A percentile compares a stretch with the other conserved stretches of the same genome.
These are phyloP conservation scores for Lyophyllum atratum DNA, from an alignment of 768 basidiomycete species.

Conservation along the genomic window DNA sequence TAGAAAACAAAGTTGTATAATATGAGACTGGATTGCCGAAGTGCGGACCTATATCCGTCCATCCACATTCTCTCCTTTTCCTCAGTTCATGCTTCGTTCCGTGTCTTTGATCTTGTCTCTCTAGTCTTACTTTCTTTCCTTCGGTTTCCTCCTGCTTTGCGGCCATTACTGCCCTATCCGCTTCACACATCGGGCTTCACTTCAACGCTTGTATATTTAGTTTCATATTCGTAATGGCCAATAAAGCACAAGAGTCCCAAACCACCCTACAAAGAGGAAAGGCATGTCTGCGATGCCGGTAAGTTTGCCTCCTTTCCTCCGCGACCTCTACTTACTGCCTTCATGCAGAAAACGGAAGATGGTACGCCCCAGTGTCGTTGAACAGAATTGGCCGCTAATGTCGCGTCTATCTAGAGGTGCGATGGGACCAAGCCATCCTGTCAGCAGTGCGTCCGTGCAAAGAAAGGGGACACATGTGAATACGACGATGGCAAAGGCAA, in stretches of 20 bases:
- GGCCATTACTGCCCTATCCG: constrained; percentile 31
- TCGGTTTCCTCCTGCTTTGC: constrained; percentile 23
- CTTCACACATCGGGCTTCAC: constrained; percentile 19
- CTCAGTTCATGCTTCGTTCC: constrained; percentile 27
- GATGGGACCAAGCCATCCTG: constrained; percentile 78
- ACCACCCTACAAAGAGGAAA: constrained; percentile 65
- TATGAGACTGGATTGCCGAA: constrained; percentile 16
- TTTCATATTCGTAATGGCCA: constrained; percentile 48
- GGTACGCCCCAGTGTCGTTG: constrained; percentile 35
- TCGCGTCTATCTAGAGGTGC: constrained; percentile 55
- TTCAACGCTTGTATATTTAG: constrained; percentile 31
- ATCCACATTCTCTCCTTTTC: constrained; percentile 17
- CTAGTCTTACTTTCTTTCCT: constrained; percentile 21
- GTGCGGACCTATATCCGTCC: constrained; percentile 6
- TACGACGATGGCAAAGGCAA: constrained; percentile 87
- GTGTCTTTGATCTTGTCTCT: constrained; percentile 24
- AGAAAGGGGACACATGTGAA: constrained; percentile 74
- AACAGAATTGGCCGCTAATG: neutral
- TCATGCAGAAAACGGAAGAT: constrained; percentile 66
- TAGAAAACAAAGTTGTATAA: constrained; percentile 17
- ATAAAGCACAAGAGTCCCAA: constrained; percentile 43
- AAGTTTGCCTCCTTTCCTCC: constrained; percentile 20
- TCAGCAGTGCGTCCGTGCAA: constrained; percentile 76
- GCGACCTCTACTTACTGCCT: constrained; percentile 12
- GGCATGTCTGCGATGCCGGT: constrained; percentile 76